A percentile compares a stretch with the other conserved stretches of the same genome.
Conservation (phyloP, 164 flowering plant species). For the Paratinospora sagittata region DNA sequence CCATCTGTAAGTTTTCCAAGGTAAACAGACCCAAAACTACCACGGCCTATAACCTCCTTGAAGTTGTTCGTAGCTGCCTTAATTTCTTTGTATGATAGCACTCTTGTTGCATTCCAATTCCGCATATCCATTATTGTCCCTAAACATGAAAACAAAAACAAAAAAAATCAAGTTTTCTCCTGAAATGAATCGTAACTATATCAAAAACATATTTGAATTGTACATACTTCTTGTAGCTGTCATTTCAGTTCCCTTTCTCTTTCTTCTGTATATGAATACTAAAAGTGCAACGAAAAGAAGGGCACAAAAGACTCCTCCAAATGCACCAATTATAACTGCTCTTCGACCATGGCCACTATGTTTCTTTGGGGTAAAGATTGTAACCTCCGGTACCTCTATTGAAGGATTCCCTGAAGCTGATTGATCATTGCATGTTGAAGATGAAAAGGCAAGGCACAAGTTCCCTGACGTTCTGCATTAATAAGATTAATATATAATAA, state of each 20-base stretch:
- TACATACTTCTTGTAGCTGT: conserved; percentile 36
- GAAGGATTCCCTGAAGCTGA: conserved; percentile 38
- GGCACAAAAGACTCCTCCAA: conserved; percentile 40
- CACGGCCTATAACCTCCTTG: conserved; percentile 70
- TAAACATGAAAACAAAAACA: conserved; percentile 16
- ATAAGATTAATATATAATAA: conserved; percentile 17
- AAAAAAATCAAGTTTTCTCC: conserved; percentile 1
- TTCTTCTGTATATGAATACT: conserved; percentile 36
- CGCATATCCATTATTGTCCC: conserved; percentile 38
- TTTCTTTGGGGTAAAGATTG: conserved; percentile 38
- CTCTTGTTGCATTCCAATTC: conserved; percentile 59
- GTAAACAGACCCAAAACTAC: conserved; percentile 86
- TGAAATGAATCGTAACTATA: conserved; percentile 2
- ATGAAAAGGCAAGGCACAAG: conserved; percentile 65
- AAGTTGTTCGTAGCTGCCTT: conserved; percentile 74
- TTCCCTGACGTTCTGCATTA: conserved; percentile 71
- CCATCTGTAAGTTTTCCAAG: conserved; percentile 75
- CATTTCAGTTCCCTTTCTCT: conserved; percentile 24
- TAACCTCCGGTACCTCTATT: conserved; percentile 64
- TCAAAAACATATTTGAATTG: neutral
- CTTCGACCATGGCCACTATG: conserved; percentile 24
- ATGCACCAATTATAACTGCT: conserved; percentile 40
- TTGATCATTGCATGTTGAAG: conserved; percentile 35
- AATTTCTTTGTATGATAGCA: conserved; percentile 69
- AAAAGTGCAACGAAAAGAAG: conserved; percentile 29